Evolutionary conservation across 129 eudicot species (phyloP).

Genomic region (Flaveria trinervia): DNA sequence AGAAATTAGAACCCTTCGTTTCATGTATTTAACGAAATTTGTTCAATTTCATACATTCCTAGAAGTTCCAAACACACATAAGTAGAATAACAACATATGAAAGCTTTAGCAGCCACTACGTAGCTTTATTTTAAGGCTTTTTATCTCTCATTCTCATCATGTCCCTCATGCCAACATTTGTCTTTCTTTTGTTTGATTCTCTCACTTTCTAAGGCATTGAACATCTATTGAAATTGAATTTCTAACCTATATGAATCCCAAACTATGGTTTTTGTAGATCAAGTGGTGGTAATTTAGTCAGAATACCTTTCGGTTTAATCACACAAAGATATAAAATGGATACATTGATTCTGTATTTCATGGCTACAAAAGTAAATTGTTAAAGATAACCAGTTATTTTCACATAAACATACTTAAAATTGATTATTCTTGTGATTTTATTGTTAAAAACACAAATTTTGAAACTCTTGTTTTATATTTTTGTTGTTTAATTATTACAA

Average conservation of each 20-base stretch:
- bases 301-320: neutral
- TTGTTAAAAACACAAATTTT: neutral
- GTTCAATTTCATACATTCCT: constrained; percentile 5
- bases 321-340: neutral
- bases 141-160: constrained; percentile 33
- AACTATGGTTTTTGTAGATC: neutral
- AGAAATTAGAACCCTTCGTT: neutral
- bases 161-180: constrained; percentile 24
- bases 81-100: constrained; percentile 22
- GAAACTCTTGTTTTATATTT: neutral
- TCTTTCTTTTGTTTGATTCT: constrained; percentile 13
- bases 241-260: neutral
- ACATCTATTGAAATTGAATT: neutral
- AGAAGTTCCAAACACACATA: constrained; percentile 20
- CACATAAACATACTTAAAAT: neutral
- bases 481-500: neutral
- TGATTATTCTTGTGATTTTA: neutral
- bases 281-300: neutral
- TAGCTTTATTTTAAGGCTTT: constrained; percentile 20
- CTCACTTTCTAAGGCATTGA: constrained; percentile 4
- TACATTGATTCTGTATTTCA: neutral
- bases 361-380: too few relatives aligned
- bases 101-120: constrained; percentile 23
- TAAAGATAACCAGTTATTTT: too few relatives aligned
- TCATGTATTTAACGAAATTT: constrained; percentile 4